Evolutionary conservation across 768 basidiomycete species (phyloP), one percentile per base, ranked within the genome.

Genomic region (Kwoniella europaea): DNA sequence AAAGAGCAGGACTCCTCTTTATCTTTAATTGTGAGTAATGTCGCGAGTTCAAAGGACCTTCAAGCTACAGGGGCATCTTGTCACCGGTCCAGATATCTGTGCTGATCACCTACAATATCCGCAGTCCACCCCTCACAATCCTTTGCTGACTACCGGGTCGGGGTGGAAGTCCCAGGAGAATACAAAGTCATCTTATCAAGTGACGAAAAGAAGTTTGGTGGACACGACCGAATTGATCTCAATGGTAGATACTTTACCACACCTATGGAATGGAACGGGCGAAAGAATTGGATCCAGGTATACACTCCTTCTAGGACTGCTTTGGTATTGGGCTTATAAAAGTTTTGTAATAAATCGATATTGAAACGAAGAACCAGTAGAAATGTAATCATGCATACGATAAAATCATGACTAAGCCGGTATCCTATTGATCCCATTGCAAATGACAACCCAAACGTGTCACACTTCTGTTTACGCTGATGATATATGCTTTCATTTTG

Each of bases 101-200:
- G 50, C 50, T 52, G 50, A 52, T 52, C 12, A n/a, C 6, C 24
- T n/a, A 16, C 57, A 9, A 2, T 13, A 35, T 35, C 57, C 52
- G 13, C 61, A 83, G 81, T 98, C 88, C 90, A 98, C 86, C 90
- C 93, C 5, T 89, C 88, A n/a, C 84, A 92, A 52, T 96, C 94
- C 70, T 99, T 90, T 86, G 89, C 90, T 56, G 94, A 98, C 84
- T 99, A 98, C 84, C 90, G 94, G 58, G 90, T 98, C 63, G 97
- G 97, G 5, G 89, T 96, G 22, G 90, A 98, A 44, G 87, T 84
- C 60, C 84, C 91, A 29, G 97, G 97, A 10, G 90, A 94, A 84
- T 98, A 98, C 84, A 86, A 85, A 60, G 87, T 93, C 71, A 85
- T 93, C 3, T 85, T 99, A 62, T 90, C 87, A 70, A 93, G 90